Conservation (phyloP, 2,329 filamentous ascomycete genomes). For the Fusarium neocosmosporiellum region DNA sequence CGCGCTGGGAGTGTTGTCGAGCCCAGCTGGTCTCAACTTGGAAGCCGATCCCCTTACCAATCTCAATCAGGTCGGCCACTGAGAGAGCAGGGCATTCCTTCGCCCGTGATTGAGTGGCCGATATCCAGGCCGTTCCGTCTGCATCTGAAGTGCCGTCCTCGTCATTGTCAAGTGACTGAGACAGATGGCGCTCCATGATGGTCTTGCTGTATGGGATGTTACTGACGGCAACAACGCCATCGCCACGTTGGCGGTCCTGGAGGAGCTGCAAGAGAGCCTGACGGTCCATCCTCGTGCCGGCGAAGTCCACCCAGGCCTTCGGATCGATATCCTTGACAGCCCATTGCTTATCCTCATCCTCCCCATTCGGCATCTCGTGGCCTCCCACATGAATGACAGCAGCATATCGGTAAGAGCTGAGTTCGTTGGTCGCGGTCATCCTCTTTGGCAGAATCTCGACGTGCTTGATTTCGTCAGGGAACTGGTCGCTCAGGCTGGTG, state of each 20-base stretch:
- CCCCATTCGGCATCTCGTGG: background rate
- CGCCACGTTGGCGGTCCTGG: background rate
- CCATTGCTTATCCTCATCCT: background rate
- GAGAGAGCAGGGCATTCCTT: slow-evolving; percentile 16
- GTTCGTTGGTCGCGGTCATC: too few species aligned
- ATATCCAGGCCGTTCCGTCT: slow-evolving; percentile 13
- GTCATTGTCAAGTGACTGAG: slow-evolving; percentile 25
- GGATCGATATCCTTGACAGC: too few species aligned
- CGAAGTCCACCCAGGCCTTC: slow-evolving; percentile 35
- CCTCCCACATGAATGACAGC: slow-evolving; percentile 32
- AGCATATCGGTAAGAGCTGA: slow-evolving; percentile 32
- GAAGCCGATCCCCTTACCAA: slow-evolving; percentile 52
- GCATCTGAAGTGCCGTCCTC: background rate
- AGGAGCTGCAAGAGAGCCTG: slow-evolving; percentile 23
- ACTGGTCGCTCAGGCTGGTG: too few species aligned
- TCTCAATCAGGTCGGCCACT: slow-evolving; percentile 24
- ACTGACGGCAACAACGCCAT: slow-evolving; percentile 26
- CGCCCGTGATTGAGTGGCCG: background rate
- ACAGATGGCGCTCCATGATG: slow-evolving; percentile 40
- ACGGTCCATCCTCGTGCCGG: slow-evolving; percentile 9
- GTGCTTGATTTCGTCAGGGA: too few species aligned
- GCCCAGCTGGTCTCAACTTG: slow-evolving; percentile 58
- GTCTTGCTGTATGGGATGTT: slow-evolving; percentile 45
- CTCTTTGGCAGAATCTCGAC: too few species aligned
- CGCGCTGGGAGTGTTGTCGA: slow-evolving; percentile 42